Conservation (phyloP, 2,329 filamentous ascomycete genomes). For the Anthostomella pinea region DNA sequence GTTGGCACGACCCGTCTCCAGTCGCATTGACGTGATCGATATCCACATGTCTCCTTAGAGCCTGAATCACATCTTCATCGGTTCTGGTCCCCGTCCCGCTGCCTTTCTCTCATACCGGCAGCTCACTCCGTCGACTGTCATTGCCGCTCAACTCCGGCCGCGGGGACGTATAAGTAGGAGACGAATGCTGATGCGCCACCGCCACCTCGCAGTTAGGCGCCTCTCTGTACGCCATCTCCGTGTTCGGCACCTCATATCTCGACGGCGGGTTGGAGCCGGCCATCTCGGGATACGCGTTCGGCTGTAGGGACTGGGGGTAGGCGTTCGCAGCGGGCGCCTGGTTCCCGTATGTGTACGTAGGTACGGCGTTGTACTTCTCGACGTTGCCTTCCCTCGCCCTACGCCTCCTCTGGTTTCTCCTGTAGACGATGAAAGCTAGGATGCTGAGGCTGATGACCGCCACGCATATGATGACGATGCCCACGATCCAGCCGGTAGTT, state of each 20-base stretch:
- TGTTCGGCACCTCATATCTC: conserved; percentile 1
- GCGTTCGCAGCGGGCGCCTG: background rate
- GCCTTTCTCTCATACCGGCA: too few species aligned
- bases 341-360: background rate
- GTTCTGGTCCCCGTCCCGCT: too few species aligned
- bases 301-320: background rate
- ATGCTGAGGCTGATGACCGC: background rate
- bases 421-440: conserved; percentile 2
- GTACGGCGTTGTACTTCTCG: background rate
- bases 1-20: too few species aligned
- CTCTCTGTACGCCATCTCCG: background rate
- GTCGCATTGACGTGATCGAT: too few species aligned
- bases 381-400: conserved; percentile 4
- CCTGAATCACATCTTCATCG: too few species aligned
- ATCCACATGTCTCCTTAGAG: too few species aligned
- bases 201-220: too few species aligned
- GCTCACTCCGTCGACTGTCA: too few species aligned
- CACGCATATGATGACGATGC: conserved; percentile 8
- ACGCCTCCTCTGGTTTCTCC: conserved; percentile 6
- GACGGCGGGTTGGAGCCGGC: background rate
- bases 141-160: too few species aligned
- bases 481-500: conserved; percentile 14
- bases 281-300: conserved; percentile 6
- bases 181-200: too few species aligned
- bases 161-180: too few species aligned